Conservation (phyloP, 108 stramenopile species). For the Nitzschia sp. region DNA sequence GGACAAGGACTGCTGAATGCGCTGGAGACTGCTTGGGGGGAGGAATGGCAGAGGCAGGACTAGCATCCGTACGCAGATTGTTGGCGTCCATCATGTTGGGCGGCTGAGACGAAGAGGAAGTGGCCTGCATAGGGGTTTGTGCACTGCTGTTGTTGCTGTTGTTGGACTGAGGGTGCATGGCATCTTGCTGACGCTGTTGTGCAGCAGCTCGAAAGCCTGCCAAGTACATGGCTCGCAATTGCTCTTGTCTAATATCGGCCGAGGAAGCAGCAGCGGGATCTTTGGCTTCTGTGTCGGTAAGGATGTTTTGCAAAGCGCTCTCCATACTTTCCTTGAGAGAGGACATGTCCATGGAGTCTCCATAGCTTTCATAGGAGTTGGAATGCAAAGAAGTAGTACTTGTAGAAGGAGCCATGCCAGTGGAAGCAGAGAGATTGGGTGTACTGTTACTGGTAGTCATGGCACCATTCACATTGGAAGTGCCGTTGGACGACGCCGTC, state of each 20-base stretch:
- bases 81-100: not conserved
- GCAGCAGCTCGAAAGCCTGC: slow-evolving; percentile 83
- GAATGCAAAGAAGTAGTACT: slow-evolving; percentile 1
- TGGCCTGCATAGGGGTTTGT: not conserved
- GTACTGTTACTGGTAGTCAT: slow-evolving; percentile 10
- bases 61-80: not conserved
- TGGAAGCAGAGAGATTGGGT: slow-evolving; percentile 2
- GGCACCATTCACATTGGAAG: not conserved
- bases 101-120: not conserved
- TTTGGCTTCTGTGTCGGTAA: slow-evolving; percentile 9
- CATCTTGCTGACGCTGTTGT: slow-evolving; percentile 32
- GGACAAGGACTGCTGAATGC: slow-evolving; percentile 39
- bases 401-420: slow-evolving; percentile 6
- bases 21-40: slow-evolving; percentile 12
- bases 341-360: slow-evolving; percentile 48
- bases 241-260: slow-evolving; percentile 52
- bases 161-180: slow-evolving; percentile 7
- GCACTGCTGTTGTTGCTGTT: slow-evolving; percentile 4
- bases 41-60: not conserved
- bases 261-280: not conserved
- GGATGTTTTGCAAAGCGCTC: slow-evolving; percentile 33
- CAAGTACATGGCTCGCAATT: slow-evolving; percentile 82
- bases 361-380: not conserved
- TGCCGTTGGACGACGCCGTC: not conserved
- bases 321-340: slow-evolving; percentile 55